phyloP scores from a whole-genome alignment of 345 rosid genomes.

The Sisymbrium irio region DNA sequence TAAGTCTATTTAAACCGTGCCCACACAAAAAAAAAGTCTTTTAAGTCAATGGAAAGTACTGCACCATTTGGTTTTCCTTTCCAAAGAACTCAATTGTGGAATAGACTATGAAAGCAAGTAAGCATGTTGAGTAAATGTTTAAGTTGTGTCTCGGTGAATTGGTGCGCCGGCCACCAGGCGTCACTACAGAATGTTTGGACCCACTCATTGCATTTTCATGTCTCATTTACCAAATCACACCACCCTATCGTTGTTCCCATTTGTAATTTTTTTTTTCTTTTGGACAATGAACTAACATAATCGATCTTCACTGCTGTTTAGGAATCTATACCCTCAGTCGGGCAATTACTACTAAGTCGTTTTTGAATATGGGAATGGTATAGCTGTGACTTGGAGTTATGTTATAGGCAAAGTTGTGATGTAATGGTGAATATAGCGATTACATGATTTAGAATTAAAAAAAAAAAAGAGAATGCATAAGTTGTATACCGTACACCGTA shows the following conservation, averaged over 20 bases:
- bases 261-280: not conserved
- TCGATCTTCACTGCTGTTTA: conserved; percentile 13
- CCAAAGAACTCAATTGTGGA: conserved; percentile 16
- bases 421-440: not conserved
- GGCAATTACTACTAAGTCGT: not conserved
- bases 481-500: not conserved
- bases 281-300: conserved; percentile 13
- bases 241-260: conserved; percentile 16
- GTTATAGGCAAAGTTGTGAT: not conserved
- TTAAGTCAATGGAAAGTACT: conserved; percentile 20
- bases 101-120: conserved; percentile 24
- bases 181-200: conserved; percentile 39
- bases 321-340: conserved; percentile 12
- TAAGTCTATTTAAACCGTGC: no score
- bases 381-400: conserved; percentile 7
- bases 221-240: conserved; percentile 28
- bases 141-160: conserved; percentile 27
- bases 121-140: conserved; percentile 20
- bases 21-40: no score
- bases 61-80: not conserved
- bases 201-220: conserved; percentile 28
- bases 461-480: not conserved
- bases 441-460: not conserved
- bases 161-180: conserved; percentile 38
- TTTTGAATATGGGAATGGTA: not conserved